phyloP scores from a whole-genome alignment of 352 stramenopile species.

The Pythium sp. region DNA sequence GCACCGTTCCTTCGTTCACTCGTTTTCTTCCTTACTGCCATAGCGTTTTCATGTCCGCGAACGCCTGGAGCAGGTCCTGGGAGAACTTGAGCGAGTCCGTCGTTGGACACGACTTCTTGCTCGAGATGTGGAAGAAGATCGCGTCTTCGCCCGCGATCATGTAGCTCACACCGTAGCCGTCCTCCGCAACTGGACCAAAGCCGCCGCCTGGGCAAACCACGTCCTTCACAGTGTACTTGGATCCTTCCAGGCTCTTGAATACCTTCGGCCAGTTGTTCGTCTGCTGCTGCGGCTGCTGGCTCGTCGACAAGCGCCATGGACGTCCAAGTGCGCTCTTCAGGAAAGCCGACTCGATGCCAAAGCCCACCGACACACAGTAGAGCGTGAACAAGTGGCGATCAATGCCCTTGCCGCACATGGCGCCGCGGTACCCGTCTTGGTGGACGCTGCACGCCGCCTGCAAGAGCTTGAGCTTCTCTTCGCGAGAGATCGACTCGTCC shows the following conservation, averaged over 20 bases:
- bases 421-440: conserved; percentile 89
- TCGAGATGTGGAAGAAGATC: conserved; percentile 91
- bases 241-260: conserved; percentile 56
- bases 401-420: conserved; percentile 90
- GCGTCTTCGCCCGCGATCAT: conserved; percentile 88
- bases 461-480: conserved; percentile 85
- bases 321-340: conserved; percentile 81
- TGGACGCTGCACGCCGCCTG: conserved; percentile 87
- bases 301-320: conserved; percentile 87
- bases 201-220: conserved; percentile 76
- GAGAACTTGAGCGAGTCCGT: conserved; percentile 85
- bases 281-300: conserved; percentile 89
- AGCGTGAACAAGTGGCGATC: conserved; percentile 97
- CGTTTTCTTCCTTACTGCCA: conserved; percentile 29
- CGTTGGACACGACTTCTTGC: conserved; percentile 70
- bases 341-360: conserved; percentile 87
- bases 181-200: conserved; percentile 87
- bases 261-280: conserved; percentile 79
- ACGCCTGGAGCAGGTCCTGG: conserved; percentile 67
- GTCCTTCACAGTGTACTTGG: conserved; percentile 56
- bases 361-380: conserved; percentile 86
- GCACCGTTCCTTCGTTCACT: neutral
- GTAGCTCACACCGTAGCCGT: conserved; percentile 91
- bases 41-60: conserved; percentile 77
- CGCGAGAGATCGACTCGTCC: conserved; percentile 53